Conservation (phyloP, 768 basidiomycete species). For the Phanerochaete sordida region DNA sequence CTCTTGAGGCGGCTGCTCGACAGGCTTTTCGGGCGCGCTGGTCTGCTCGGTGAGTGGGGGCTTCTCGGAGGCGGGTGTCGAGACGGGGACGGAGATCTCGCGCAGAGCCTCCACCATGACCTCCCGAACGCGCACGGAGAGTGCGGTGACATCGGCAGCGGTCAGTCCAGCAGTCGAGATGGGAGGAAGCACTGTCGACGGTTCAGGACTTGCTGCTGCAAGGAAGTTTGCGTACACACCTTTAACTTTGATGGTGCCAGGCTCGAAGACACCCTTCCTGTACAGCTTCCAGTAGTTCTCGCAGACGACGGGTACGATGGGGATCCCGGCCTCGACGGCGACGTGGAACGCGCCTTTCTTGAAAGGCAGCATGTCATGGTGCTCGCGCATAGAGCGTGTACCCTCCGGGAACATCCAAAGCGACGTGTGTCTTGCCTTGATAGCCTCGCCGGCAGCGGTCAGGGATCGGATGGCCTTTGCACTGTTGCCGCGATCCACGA, state of each 20-base stretch:
- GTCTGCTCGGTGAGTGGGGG: not conserved
- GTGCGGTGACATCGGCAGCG: constrained; percentile 61
- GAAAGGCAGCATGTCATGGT: constrained; percentile 74
- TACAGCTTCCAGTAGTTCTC: constrained; percentile 95
- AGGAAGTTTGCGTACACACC: constrained; percentile 51
- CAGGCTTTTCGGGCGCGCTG: not conserved
- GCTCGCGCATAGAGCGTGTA: constrained; percentile 70
- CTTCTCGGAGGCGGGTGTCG: constrained; percentile 21
- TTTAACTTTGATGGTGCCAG: constrained; percentile 75
- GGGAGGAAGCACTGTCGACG: constrained; percentile 78
- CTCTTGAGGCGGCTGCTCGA: not conserved
- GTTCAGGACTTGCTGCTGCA: not conserved
- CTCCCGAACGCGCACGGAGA: constrained; percentile 65
- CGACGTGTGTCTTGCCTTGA: constrained; percentile 69
- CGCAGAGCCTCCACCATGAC: constrained; percentile 76
- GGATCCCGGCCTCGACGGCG: constrained; percentile 86
- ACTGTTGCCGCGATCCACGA: constrained; percentile 84
- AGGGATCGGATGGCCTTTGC: constrained; percentile 72
- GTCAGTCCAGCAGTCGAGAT: constrained; percentile 73
- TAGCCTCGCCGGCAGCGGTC: constrained; percentile 68
- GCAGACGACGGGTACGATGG: constrained; percentile 86
- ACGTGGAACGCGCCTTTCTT: constrained; percentile 99
- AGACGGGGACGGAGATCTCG: constrained; percentile 66
- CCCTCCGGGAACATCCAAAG: constrained; percentile 98
- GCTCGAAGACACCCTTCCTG: constrained; percentile 68